Conservation (phyloP, 257 asterid species). For the Solanum pinnatisectum region DNA sequence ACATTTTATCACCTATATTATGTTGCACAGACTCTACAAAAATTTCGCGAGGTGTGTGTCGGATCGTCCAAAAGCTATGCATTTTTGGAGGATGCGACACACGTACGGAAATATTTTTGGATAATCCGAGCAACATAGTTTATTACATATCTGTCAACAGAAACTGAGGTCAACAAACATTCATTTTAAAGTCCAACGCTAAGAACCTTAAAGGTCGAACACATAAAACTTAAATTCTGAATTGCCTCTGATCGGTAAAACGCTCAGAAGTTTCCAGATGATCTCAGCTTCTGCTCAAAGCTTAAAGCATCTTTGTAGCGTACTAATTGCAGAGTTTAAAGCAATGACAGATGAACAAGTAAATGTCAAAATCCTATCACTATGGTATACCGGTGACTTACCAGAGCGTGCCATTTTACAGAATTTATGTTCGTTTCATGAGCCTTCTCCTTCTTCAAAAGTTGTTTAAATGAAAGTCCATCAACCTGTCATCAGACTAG, state of each 20-base stretch:
- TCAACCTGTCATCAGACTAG: conserved; percentile 13
- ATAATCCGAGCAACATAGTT: background rate
- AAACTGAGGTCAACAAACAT: background rate
- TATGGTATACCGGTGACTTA: conserved; percentile 14
- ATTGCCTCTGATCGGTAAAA: background rate
- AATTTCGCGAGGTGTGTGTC: background rate
- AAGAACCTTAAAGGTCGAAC: background rate
- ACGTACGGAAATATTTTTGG: background rate
- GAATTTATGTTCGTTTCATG: conserved; percentile 85
- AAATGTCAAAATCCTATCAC: background rate
- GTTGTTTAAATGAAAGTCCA: conserved; percentile 53
- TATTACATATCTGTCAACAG: background rate
- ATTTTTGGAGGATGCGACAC: background rate
- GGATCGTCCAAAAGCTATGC: background rate
- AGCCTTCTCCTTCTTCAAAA: conserved; percentile 73
- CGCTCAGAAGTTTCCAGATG: background rate
- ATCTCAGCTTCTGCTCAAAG: background rate
- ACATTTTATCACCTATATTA: too few species aligned
- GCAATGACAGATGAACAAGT: background rate
- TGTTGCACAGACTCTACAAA: background rate
- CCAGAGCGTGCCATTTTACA: conserved; percentile 74
- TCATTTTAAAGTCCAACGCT: background rate
- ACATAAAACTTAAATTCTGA: background rate
- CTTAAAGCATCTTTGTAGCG: background rate
- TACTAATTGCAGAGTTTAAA: background rate